These are phyloP conservation scores for Cryoendolithus antarcticus DNA, from an alignment of 2,329 filamentous ascomycete species.

Conservation along the genomic window DNA sequence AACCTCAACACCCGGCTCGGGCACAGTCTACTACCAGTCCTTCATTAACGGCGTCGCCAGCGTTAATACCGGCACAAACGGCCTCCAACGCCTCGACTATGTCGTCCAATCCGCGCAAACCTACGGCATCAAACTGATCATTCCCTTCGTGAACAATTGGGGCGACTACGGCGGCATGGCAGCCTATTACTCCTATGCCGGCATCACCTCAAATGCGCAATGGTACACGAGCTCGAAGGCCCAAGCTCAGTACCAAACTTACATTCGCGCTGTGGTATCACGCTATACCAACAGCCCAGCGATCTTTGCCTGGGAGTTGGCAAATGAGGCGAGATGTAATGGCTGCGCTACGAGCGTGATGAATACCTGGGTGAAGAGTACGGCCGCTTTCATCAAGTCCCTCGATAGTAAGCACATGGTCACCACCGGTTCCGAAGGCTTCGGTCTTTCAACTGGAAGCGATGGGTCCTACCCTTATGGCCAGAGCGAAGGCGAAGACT, in stretches of 20 bases:
- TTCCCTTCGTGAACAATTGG: slow-evolving; percentile 60
- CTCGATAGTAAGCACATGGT: slow-evolving; percentile 51
- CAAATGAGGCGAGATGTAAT: slow-evolving; percentile 53
- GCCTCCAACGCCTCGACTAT: slow-evolving; percentile 52
- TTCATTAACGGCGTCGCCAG: slow-evolving; percentile 39
- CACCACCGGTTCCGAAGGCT: slow-evolving; percentile 51
- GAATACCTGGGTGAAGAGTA: slow-evolving; percentile 47
- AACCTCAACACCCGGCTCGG: slow-evolving; percentile 27
- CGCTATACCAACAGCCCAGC: slow-evolving; percentile 47
- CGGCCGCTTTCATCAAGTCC: slow-evolving; percentile 50
- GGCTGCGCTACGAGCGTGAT: slow-evolving; percentile 47
- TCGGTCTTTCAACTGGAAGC: slow-evolving; percentile 20
- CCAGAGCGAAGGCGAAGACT: slow-evolving; percentile 10
- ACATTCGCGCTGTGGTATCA: slow-evolving; percentile 46
- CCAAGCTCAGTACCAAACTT: slow-evolving; percentile 46
- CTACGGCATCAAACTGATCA: slow-evolving; percentile 50
- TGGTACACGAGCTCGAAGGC: slow-evolving; percentile 44
- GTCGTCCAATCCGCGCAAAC: slow-evolving; percentile 49
- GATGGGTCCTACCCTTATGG: slow-evolving; percentile 23
- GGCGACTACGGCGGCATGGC: slow-evolving; percentile 54
- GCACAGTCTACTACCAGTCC: slow-evolving; percentile 43
- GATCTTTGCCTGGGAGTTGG: slow-evolving; percentile 56
- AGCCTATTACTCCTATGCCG: slow-evolving; percentile 45
- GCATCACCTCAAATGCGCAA: slow-evolving; percentile 34
- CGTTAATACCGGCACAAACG: slow-evolving; percentile 52